These are phyloP conservation scores for Aspergillus heteromorphus DNA, from an alignment of 495 filamentous ascomycete genomes.

Conservation along the genomic window DNA sequence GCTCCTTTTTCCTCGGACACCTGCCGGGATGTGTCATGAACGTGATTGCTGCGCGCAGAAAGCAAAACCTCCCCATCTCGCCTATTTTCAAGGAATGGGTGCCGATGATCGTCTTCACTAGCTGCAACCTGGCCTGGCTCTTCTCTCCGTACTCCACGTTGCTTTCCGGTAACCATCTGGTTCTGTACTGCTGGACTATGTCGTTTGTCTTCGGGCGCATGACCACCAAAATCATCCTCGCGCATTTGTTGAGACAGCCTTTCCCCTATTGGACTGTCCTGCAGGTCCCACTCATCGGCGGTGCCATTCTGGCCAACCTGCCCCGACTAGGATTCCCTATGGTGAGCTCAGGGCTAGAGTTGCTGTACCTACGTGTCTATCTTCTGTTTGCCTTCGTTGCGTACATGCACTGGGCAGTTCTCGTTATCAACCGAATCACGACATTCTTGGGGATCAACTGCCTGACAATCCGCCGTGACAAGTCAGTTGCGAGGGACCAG, in stretches of 20 bases:
- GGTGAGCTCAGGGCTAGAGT: constrained; percentile 56
- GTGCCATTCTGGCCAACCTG: constrained; percentile 77
- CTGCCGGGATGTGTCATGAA: constrained; percentile 76
- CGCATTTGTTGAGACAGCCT: constrained; percentile 86
- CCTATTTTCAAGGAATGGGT: constrained; percentile 94
- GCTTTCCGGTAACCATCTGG: constrained; percentile 73
- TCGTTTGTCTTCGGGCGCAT: constrained; percentile 97
- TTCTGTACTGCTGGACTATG: constrained; percentile 90
- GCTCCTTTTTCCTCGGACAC: constrained; percentile 71
- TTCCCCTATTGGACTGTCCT: constrained; percentile 97
- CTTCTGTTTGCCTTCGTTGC: constrained; percentile 73
- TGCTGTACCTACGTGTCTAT: constrained; percentile 76
- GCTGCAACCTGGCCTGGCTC: constrained; percentile 73
- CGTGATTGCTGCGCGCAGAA: constrained; percentile 69
- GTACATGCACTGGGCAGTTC: constrained; percentile 86
- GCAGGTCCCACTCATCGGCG: constrained; percentile 76
- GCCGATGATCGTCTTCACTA: constrained; percentile 76
- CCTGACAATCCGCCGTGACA: constrained; percentile 73
- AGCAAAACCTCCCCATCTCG: constrained; percentile 66
- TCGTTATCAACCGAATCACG: constrained; percentile 91
- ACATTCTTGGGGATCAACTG: constrained; percentile 89
- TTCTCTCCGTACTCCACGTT: constrained; percentile 80
- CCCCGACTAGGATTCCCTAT: constrained; percentile 68
- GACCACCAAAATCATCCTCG: constrained; percentile 99
- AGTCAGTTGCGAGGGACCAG: constrained; percentile 33